These are phyloP conservation scores for Boechera retrofracta DNA, from an alignment of 345 rosid species.

Conservation along the genomic window DNA sequence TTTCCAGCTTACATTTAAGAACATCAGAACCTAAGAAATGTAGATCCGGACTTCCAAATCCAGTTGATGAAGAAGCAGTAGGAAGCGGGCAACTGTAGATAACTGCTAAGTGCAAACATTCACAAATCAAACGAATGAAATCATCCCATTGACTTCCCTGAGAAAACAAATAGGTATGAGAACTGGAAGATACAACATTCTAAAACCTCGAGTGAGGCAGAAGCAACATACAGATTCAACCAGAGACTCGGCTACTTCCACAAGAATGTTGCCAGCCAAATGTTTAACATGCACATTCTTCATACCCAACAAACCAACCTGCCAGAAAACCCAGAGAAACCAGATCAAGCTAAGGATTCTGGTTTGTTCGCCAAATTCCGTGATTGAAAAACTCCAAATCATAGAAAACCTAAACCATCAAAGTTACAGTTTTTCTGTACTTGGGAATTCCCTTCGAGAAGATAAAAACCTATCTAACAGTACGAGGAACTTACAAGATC, in stretches of 20 bases:
- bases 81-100: constrained; percentile 36
- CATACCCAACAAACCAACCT: constrained; percentile 58
- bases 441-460: too few relatives aligned
- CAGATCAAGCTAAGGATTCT: constrained; percentile 9
- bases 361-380: neutral
- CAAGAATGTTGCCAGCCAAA: constrained; percentile 67
- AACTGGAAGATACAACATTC: neutral
- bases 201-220: constrained; percentile 6
- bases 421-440: too few relatives aligned
- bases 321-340: constrained; percentile 28
- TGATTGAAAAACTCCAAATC: neutral
- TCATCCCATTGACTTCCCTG: constrained; percentile 62
- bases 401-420: neutral
- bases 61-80: constrained; percentile 35
- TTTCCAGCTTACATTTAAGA: constrained; percentile 53
- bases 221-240: constrained; percentile 56
- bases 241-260: constrained; percentile 52
- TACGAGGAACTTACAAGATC: constrained; percentile 56
- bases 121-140: constrained; percentile 55
- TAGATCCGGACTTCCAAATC: constrained; percentile 26
- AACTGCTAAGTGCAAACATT: constrained; percentile 53
- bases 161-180: constrained; percentile 33
- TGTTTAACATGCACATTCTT: constrained; percentile 63
- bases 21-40: constrained; percentile 39
- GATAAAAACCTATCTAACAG: neutral